Percentiles rank a stretch among this genome's conserved stretches.
Evolutionary conservation across 139 green algal species (phyloP).

Genomic region (Volvox reticuliferus): DNA sequence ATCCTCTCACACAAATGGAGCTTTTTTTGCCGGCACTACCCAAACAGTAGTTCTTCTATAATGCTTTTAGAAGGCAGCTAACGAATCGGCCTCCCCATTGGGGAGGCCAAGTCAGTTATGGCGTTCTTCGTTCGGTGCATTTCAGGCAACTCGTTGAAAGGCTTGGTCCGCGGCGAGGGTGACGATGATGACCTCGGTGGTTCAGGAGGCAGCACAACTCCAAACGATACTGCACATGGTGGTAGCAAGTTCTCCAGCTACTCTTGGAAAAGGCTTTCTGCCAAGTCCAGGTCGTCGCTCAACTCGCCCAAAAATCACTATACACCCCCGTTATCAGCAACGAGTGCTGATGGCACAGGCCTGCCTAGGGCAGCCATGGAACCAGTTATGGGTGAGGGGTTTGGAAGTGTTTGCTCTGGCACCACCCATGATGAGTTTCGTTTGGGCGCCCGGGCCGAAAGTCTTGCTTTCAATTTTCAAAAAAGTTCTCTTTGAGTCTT

Average conservation of each 20-base stretch:
- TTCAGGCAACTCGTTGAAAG: neutral
- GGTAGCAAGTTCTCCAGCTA: constrained; percentile 16
- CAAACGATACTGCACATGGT: constrained; percentile 12
- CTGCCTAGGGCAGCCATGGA: neutral
- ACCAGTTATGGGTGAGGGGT: constrained; percentile 41
- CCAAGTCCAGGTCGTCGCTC: neutral
- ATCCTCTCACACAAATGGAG: too few relatives aligned
- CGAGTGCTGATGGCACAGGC: neutral
- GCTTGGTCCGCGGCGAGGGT: constrained; percentile 11
- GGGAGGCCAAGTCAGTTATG: constrained; percentile 5
- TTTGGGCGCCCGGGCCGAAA: too few relatives aligned
- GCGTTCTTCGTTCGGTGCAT: neutral
- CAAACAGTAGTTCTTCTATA: neutral
- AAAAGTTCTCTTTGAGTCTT: too few relatives aligned
- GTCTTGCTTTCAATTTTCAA: too few relatives aligned
- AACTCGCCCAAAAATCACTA: neutral
- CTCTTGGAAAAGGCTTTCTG: constrained; percentile 5
- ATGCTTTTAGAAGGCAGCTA: neutral
- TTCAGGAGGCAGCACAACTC: neutral
- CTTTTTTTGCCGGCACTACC: too few relatives aligned
- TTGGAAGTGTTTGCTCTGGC: neutral
- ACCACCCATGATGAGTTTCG: neutral
- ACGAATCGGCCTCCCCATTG: neutral
- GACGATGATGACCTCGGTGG: constrained; percentile 7
- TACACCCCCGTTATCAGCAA: neutral